Evolutionary conservation across 2,329 filamentous ascomycete genomes (phyloP).

Genomic region (Alternaria atra): DNA sequence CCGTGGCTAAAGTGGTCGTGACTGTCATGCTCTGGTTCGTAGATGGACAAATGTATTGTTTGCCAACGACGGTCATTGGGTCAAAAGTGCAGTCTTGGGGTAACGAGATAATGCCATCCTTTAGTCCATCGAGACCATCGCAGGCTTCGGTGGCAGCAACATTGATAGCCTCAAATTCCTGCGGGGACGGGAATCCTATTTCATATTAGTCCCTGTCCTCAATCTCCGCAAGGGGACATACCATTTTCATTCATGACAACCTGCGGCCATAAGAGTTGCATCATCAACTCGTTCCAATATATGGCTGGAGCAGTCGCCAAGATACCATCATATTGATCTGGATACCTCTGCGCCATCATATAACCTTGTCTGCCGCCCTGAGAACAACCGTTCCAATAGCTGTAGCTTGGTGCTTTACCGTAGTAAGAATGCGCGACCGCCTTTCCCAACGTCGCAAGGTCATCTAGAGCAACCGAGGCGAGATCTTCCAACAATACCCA

Average conservation of each 20-base stretch:
- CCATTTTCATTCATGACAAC: conserved; percentile 38
- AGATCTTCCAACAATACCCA: conserved; percentile 43
- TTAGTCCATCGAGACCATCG: conserved; percentile 35
- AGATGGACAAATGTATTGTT: conserved; percentile 14
- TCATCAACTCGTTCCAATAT: conserved; percentile 24
- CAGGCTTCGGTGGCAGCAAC: conserved; percentile 29
- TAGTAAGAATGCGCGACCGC: conserved; percentile 38
- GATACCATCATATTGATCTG: conserved; percentile 41
- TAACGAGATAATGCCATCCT: conserved; percentile 44
- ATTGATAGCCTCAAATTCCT: conserved; percentile 34
- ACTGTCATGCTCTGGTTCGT: conserved; percentile 14
- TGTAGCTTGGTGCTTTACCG: conserved; percentile 33
- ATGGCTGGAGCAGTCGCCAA: conserved; percentile 41
- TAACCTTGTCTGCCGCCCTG: conserved; percentile 38
- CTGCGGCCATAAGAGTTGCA: conserved; percentile 33
- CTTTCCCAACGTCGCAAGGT: conserved; percentile 42
- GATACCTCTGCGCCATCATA: conserved; percentile 43
- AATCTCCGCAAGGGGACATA: not conserved
- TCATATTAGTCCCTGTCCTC: not conserved
- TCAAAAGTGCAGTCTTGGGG: conserved; percentile 35
- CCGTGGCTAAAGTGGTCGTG: conserved; percentile 15
- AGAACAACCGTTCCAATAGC: conserved; percentile 46
- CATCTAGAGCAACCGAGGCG: conserved; percentile 42
- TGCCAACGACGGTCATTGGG: conserved; percentile 20
- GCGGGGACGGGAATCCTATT: conserved; percentile 19